Conservation (phyloP, 192 early-diverging fungal species). For the Umbelopsis ramanniana region DNA sequence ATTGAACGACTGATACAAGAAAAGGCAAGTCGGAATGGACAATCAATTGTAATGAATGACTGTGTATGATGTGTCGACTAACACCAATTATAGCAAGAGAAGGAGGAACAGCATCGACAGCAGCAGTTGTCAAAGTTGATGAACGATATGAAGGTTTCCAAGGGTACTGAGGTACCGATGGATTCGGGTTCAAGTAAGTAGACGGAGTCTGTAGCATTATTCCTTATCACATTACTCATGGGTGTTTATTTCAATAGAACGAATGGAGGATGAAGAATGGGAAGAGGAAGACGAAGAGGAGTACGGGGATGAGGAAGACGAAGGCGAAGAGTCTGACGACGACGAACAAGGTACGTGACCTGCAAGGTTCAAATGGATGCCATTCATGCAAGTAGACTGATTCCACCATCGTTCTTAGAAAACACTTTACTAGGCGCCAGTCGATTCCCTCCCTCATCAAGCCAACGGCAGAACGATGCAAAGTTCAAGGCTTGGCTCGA, state of each 20-base stretch:
- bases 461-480: conserved; percentile 29
- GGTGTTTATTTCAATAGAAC: conserved; percentile 13
- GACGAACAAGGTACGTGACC: background rate
- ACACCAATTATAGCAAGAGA: conserved; percentile 50
- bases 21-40: conserved; percentile 39
- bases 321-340: conserved; percentile 15
- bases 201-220: background rate
- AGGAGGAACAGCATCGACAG: conserved; percentile 63
- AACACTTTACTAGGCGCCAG: conserved; percentile 31
- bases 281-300: conserved; percentile 46
- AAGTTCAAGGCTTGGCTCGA: conserved; percentile 42
- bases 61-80: background rate
- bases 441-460: conserved; percentile 34
- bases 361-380: no score
- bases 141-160: conserved; percentile 83
- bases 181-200: conserved; percentile 27
- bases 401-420: conserved; percentile 6
- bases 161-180: conserved; percentile 48
- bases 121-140: conserved; percentile 79
- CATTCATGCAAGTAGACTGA: no score
- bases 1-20: conserved; percentile 75
- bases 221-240: background rate
- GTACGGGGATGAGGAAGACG: conserved; percentile 36
- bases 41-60: background rate
- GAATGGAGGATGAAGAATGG: conserved; percentile 18